Evolutionary conservation across 495 filamentous ascomycete genomes (phyloP).

Genomic region (Chaetomium cochliodes): DNA sequence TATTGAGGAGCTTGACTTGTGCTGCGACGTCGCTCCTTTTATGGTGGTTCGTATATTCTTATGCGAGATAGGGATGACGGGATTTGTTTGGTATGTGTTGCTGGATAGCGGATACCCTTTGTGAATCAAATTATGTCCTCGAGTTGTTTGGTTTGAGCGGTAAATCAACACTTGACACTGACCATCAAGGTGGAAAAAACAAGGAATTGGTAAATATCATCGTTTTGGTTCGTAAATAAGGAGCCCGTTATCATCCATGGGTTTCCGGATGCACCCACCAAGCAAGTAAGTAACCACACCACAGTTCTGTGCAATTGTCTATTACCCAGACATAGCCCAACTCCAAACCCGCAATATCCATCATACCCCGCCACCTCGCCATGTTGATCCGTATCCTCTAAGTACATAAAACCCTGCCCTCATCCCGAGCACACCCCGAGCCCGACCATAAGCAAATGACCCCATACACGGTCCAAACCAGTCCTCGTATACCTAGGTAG

Average conservation of each 20-base stretch:
- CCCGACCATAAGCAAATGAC: not conserved
- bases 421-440: not conserved
- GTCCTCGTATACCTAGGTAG: too few species aligned
- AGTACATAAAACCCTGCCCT: not conserved
- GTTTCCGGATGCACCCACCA: not conserved
- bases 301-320: not conserved
- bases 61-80: too few species aligned
- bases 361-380: not conserved
- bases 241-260: not conserved
- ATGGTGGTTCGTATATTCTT: too few species aligned
- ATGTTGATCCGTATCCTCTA: not conserved
- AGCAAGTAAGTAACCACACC: not conserved
- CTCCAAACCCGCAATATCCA: conserved; percentile 11
- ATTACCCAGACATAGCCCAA: conserved; percentile 7
- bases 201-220: not conserved
- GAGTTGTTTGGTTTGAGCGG: too few species aligned
- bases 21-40: too few species aligned
- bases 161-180: too few species aligned
- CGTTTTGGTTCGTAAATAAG: not conserved
- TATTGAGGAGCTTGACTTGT: not conserved
- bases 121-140: too few species aligned
- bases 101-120: too few species aligned
- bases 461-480: not conserved
- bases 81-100: too few species aligned
- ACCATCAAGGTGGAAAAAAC: too few species aligned